Conservation (phyloP, 2,329 filamentous ascomycete species). For the Fusarium sp. region DNA sequence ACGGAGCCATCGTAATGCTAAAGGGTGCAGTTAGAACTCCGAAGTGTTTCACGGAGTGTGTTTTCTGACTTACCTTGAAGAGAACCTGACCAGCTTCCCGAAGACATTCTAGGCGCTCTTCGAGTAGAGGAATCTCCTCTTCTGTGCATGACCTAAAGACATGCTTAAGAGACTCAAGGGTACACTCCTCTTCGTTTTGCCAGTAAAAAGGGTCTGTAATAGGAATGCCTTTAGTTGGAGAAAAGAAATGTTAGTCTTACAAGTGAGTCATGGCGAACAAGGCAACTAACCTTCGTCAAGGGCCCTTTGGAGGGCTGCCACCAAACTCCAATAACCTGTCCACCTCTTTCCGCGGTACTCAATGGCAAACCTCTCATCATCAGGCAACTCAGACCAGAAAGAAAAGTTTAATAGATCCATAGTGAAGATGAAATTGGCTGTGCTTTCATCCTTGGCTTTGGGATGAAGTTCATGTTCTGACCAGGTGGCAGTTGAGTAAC, state of each 20-base stretch:
- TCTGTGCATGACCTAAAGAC: conserved; percentile 90
- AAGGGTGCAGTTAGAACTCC: conserved; percentile 19
- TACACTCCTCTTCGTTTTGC: conserved; percentile 82
- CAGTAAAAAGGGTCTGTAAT: conserved; percentile 93
- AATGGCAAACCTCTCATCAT: conserved; percentile 83
- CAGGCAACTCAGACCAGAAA: conserved; percentile 86
- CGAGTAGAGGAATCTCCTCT: conserved; percentile 88
- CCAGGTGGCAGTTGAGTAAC: conserved; percentile 90
- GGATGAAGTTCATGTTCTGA: conserved; percentile 91
- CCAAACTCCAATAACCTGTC: conserved; percentile 97
- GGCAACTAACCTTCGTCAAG: conserved; percentile 79
- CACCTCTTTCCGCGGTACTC: conserved; percentile 85
- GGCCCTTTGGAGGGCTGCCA: conserved; percentile 88
- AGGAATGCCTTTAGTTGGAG: conserved; percentile 73
- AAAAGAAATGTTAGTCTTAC: conserved; percentile 7
- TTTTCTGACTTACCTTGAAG: conserved; percentile 72
- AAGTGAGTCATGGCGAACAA: conserved; percentile 4
- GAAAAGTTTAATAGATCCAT: conserved; percentile 98
- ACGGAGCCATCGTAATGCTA: conserved; percentile 85
- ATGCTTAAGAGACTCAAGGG: conserved; percentile 78
- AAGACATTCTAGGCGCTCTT: conserved; percentile 83
- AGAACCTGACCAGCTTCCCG: conserved; percentile 87
- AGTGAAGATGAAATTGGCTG: conserved; percentile 93
- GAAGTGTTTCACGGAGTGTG: no score
- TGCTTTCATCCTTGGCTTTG: conserved; percentile 81